A percentile compares a stretch with the other conserved stretches of the same genome.
Evolutionary conservation across 352 stramenopile genomes (phyloP).

Genomic region (Achlya hypogyna): DNA sequence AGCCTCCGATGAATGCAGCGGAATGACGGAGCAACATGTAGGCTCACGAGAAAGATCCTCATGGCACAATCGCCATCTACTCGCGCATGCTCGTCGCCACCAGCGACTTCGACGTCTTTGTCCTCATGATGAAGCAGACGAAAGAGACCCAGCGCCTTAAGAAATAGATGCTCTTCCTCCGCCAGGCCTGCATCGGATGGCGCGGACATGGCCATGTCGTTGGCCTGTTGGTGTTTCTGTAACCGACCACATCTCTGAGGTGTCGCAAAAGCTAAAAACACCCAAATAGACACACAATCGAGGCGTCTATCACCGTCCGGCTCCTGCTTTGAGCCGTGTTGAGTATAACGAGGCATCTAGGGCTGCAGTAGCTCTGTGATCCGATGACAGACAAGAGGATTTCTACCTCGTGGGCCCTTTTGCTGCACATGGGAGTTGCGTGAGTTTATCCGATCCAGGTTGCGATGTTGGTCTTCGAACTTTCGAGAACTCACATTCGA

Average conservation of each 20-base stretch:
- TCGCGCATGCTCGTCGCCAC: slow-evolving; percentile 70
- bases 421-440: not conserved
- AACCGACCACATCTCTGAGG: too few species aligned
- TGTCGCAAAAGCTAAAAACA: too few species aligned
- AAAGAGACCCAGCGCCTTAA: slow-evolving; percentile 31
- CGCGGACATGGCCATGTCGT: too few species aligned
- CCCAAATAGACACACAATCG: too few species aligned
- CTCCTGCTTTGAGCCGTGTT: too few species aligned
- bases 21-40: not conserved
- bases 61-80: slow-evolving; percentile 57
- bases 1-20: not conserved
- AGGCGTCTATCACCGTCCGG: too few species aligned
- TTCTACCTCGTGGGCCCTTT: not conserved
- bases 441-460: not conserved
- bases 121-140: slow-evolving; percentile 77
- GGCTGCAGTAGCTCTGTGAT: too few species aligned
- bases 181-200: too few species aligned
- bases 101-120: slow-evolving; percentile 71
- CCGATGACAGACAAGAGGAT: too few species aligned
- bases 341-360: too few species aligned
- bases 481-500: not conserved
- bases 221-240: too few species aligned
- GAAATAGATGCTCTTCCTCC: not conserved
- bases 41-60: slow-evolving; percentile 44
- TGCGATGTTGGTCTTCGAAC: not conserved